These are phyloP conservation scores for Boletus rubroflammeus DNA, from an alignment of 768 basidiomycete genomes.

Conservation along the genomic window DNA sequence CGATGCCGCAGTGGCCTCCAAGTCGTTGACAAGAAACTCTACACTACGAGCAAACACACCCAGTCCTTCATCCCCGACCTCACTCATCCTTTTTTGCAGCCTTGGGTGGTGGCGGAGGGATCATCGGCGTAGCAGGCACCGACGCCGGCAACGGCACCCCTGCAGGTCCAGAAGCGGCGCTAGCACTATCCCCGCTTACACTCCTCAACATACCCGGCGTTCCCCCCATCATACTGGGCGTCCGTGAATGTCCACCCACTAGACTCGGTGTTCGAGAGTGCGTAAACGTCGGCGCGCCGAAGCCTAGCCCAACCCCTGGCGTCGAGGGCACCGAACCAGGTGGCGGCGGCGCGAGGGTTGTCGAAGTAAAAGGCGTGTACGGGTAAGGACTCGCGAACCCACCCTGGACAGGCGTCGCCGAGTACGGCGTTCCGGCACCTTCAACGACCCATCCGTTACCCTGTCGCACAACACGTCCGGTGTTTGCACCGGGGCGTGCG, in stretches of 20 bases:
- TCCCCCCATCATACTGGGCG: conserved; percentile 22
- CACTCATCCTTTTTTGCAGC: conserved; percentile 28
- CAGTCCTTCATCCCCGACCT: background rate
- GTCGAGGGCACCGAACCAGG: conserved; percentile 28
- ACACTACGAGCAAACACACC: background rate
- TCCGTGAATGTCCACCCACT: conserved; percentile 16
- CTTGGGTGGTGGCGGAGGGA: conserved; percentile 21
- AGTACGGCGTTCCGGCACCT: conserved; percentile 37
- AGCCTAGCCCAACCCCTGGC: conserved; percentile 29
- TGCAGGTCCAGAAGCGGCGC: background rate
- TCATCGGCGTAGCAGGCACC: conserved; percentile 14
- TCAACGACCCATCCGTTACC: conserved; percentile 62
- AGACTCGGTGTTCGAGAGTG: conserved; percentile 14
- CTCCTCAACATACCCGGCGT: conserved; percentile 2
- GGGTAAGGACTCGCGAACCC: conserved; percentile 31
- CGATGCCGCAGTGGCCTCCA: background rate
- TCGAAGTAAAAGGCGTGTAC: conserved; percentile 31
- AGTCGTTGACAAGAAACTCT: background rate
- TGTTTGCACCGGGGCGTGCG: conserved; percentile 39
- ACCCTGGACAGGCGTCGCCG: conserved; percentile 33
- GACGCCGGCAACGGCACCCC: conserved; percentile 19
- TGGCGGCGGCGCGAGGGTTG: conserved; percentile 1
- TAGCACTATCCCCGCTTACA: conserved; percentile 11
- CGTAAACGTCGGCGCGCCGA: conserved; percentile 25
- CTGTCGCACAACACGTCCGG: conserved; percentile 48